Evolutionary conservation across 2,329 filamentous ascomycete species (phyloP).

Genomic region (Aspergillus thermomutatus): DNA sequence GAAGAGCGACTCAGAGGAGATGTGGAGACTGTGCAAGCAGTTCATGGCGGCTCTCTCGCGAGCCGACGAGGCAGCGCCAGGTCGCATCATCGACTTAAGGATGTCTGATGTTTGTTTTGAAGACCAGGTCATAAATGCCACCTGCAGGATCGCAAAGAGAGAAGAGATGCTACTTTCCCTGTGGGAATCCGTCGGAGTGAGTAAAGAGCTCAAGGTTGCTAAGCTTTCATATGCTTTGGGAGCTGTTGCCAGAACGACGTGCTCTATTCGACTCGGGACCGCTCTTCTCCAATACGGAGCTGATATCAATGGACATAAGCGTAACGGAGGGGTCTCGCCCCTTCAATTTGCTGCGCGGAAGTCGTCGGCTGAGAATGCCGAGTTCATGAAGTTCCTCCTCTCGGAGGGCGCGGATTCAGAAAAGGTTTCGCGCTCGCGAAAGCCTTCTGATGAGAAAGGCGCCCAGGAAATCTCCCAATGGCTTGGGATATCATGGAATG

Average conservation of each 20-base stretch:
- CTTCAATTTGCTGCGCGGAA: background rate
- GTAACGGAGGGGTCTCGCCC: background rate
- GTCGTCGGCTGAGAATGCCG: background rate
- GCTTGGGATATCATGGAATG: conserved; percentile 4
- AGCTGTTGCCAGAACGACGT: background rate
- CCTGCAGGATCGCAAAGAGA: too few relatives aligned
- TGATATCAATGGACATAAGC: background rate
- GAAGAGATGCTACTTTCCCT: background rate
- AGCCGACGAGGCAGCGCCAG: too few relatives aligned
- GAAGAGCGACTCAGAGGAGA: too few relatives aligned
- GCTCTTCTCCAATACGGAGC: background rate
- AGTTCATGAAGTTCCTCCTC: conserved; percentile 5
- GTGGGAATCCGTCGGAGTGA: background rate
- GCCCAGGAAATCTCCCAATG: background rate
- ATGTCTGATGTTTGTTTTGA: too few relatives aligned
- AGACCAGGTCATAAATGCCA: too few relatives aligned
- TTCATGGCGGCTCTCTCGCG: too few relatives aligned
- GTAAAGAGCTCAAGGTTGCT: too few relatives aligned
- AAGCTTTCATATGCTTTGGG: too few relatives aligned
- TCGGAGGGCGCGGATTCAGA: background rate
- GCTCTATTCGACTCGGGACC: background rate
- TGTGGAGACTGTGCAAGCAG: too few relatives aligned
- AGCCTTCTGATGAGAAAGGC: background rate
- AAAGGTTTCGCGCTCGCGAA: background rate
- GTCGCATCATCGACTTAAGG: too few relatives aligned